Base-by-base conservation (phyloP, 23 red algal species). In the Gracilariopsis chorda region DNA sequence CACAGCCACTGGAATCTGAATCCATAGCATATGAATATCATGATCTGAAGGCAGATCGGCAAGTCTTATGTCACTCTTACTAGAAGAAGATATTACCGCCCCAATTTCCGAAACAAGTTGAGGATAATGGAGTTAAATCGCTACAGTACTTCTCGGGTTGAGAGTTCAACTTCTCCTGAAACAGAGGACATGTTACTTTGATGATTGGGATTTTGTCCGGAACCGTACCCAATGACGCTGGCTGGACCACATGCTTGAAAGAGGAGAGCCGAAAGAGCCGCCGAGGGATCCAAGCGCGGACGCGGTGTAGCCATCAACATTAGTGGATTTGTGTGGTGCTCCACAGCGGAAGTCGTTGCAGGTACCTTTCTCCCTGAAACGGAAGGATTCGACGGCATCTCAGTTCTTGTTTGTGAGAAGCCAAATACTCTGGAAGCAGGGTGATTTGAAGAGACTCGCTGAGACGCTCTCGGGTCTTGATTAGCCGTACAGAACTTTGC, bases 1-100 rank as follows among this genome's bases (percentile, higher is more conserved):
- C 59, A 95, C 93, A 16, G 78, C 86, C n/a, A 69, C 80, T 41
- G 93, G 85, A 78, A 95, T 95, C 42, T 90, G 84, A 8, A 82
- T 51, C 75, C 84, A 90, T 28, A 91, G 57, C 10, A 43, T 39
- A 53, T 90, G 74, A 69, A 94, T 71, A 33, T 89, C 83, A 56
- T 94, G 92, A 59, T 94, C 92, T 29, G 56, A 23, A 36, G 75
- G 60, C 24, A 94, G 74, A 48, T 80, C 83, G n/a, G 74, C 45
- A 56, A 94, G 32, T 10, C 48, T 79, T 35, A 40, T 36, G 32
- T 80, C 75, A 40, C 21, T 69, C 36, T 58, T 41, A 13, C 41
- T 34, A 28, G 72, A 0, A 23, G 88, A 63, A 20, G 43, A 51
- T 25, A 82, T 56, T 35, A 70, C 33, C 16, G 62, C 44, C 1